Evolutionary conservation across 2,329 filamentous ascomycete species (phyloP), one percentile per base, ranked within the genome.

Genomic region (Dichotomopilus funicola): DNA sequence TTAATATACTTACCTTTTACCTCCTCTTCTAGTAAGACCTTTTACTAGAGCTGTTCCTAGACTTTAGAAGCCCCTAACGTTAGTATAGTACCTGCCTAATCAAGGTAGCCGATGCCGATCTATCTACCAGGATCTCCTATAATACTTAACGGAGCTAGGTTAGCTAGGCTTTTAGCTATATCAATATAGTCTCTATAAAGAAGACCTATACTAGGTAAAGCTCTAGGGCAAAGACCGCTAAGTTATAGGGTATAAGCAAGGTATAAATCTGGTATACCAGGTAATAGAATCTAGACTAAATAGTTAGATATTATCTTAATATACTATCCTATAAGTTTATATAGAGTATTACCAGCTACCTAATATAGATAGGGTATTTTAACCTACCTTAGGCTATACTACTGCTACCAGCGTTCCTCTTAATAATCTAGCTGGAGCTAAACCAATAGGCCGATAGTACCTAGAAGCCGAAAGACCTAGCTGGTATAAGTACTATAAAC

Each of bases 151-250:
- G 38, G 38, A 19, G n/a, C 49, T 51, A 33, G 49, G 38, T 51
- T 12, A 34, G 11, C 37, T 11, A 34, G 27, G 48, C 48, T 12
- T 49, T 49, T 34, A 12, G n/a, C 7, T 51, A 51, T 43, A 33
- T 33, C 8, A 33, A 33, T 11, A n/a, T 51, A 1, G 11, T 19
- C 12, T 51, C 49, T n/a, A 13, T 3, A 35, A 42, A 51, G 49
- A 51, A 51, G 49, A 51, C 49, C 19, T 33, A 51, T n/a, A 19
- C n/a, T 9, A 8, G 38, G 10, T 40, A 40, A n/a, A 51, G 49
- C 49, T 51, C 49, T 34, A 8, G 49, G n/a, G 49, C 38, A 19
- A 51, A 43, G 49, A 51, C 49, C 5, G 49, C 49, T 19, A n/a
- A 51, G 49, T 19, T 51, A 4, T 4, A 34, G n/a, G 49, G 49